A percentile compares a stretch with the other conserved stretches of the same genome.
phyloP scores from a whole-genome alignment of 208 protist genomes.

The Angomonas deanei region DNA sequence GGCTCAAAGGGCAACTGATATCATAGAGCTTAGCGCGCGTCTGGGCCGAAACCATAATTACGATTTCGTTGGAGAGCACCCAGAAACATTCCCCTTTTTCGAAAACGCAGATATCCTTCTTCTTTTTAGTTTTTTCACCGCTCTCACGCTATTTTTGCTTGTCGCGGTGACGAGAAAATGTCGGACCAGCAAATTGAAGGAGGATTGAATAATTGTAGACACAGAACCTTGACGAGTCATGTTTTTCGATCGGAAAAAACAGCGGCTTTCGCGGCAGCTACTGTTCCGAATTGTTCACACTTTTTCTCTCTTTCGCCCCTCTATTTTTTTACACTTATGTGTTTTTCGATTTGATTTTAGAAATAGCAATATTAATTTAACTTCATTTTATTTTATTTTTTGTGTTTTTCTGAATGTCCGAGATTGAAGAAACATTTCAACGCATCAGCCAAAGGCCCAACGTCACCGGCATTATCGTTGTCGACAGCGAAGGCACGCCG shows the following conservation, averaged over 20 bases:
- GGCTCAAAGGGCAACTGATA: slow-evolving; percentile 23
- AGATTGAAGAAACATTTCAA: slow-evolving; percentile 94
- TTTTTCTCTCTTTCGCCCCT: slow-evolving; percentile 12
- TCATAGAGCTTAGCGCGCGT: slow-evolving; percentile 20
- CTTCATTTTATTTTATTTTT: slow-evolving; percentile 15
- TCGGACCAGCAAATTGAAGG: slow-evolving; percentile 9
- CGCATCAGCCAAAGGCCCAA: slow-evolving; percentile 93
- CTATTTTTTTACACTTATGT: slow-evolving; percentile 7
- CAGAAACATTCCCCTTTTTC: neutral
- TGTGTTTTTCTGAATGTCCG: slow-evolving; percentile 50
- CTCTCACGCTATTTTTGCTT: slow-evolving; percentile 10
- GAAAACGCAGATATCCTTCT: neutral
- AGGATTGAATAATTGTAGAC: too few species aligned
- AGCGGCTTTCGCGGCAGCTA: too few species aligned
- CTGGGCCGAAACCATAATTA: slow-evolving; percentile 6
- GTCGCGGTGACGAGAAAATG: neutral
- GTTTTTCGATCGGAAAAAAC: too few species aligned
- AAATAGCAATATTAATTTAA: neutral
- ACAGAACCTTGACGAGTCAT: too few species aligned
- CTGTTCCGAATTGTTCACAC: too few species aligned
- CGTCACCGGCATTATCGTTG: slow-evolving; percentile 93
- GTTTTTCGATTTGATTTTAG: slow-evolving; percentile 8
- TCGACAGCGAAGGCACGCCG: slow-evolving; percentile 90
- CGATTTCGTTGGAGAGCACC: neutral
- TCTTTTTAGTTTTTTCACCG: neutral